Evolutionary conservation across 1,284 basidiomycete genomes (phyloP), one percentile per base, ranked within the genome.

Genomic region (Cronartium quercuum): DNA sequence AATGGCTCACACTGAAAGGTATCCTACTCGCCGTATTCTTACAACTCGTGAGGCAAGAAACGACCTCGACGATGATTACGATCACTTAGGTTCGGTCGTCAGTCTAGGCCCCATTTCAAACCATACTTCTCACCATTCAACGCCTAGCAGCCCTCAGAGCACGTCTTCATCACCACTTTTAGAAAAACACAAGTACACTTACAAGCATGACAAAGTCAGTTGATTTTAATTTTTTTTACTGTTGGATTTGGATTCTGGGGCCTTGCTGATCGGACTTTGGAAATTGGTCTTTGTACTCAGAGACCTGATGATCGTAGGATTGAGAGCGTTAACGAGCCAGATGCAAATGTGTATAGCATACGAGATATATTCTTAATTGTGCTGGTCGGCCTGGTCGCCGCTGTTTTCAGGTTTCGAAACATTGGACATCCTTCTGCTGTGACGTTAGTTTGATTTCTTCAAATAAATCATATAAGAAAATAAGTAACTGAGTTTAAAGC

Each of bases 391-490:
- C 15, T 77, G 60, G 42, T 77, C 21, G 77, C 77, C 9, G 80
- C 79, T 80, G 86, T 87, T 24, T 82, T 94, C 73, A 88, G 94
- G 64, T 95, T 97, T 84, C 94, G 90, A 85, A 91, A 92, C 84
- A 94, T 97, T 83, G 90, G 90, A 81, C 89, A 92, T 81, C 94
- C 94, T 55, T 90, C 92, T 83, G 89, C 92, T 84, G 93, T 97
- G 77, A 94, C 96, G 92, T 94, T 35, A 61, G 70, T 44, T 44
- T 44, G 42, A 44, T 44, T 44, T 64, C 18, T 51, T 66, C 1
- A 24, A 34, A 37, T 13, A 21, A 38, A 38, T 40, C 35, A 7
- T 37, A 40, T 34, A 58, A 51, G 13, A 12, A 51, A 51, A n/a
- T 51, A 6, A 51, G n/a, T n/a, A n/a, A n/a, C 47, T 44, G 13